Evolutionary conservation across 495 filamentous ascomycete species (phyloP), one percentile per base, ranked within the genome.

Genomic region (Talaromyces stipitatus): DNA sequence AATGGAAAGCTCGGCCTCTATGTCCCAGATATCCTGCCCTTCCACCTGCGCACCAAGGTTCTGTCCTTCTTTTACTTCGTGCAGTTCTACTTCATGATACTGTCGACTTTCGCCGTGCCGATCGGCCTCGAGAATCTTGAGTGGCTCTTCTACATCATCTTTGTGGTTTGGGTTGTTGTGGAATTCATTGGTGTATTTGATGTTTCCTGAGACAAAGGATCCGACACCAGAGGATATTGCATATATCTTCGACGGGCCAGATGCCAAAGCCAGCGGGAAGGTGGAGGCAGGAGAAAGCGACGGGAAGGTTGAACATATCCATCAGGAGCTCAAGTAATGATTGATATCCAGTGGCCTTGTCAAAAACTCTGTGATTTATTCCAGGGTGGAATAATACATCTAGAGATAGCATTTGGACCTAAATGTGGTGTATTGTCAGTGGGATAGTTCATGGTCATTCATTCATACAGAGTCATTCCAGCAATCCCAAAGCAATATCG

Each of bases 171-270:
- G 65, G 85, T 85, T 64, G 71, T 70, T 24, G 59, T 73, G 24
- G 85, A 86, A 65, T 70, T 85, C 0, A 79, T 80, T 1, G 23
- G 74, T 85, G 22, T 90, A 82, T 72, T 82, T 87, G 70, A 84
- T 85, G 72, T 89, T 86, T 61, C 85, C 86, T 2, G 85, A 88
- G 66, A 85, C 85, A 0, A 81, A 81, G 16, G 69, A 75, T 3
- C 78, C 87, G 16, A 84, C 82, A 22, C 78, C 91, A 3, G 88
- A 91, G 63, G 87, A 90, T 69, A 87, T 90, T 50, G 87, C 90
- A 60, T 76, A 89, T 57, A 82, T 83, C 61, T 85, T 86, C 51
- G 52, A 36, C 10, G 55, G 43, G 4, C 18, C 46, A 50, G n/a
- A 28, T 1, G 20, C 46, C 46, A 50, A 50, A 3, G 2, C n/a